A percentile compares a stretch with the other conserved stretches of the same genome.
These are phyloP conservation scores for Penicillium sp. DNA, from an alignment of 2,329 filamentous ascomycete species.

Conservation along the genomic window DNA sequence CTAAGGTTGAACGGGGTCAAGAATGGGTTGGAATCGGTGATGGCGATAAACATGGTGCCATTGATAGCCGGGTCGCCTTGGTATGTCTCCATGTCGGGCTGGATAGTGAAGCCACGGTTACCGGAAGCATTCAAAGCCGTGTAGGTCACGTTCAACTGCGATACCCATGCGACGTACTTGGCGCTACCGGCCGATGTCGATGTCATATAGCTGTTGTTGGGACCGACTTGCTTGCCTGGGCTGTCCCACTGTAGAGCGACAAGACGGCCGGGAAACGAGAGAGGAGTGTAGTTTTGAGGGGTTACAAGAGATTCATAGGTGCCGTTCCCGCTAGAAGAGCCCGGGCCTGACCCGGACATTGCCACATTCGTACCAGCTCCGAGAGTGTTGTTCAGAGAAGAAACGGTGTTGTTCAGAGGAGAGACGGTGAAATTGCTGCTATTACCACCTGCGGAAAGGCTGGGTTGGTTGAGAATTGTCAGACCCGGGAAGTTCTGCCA, in stretches of 20 bases:
- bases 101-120: conserved; percentile 62
- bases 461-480: conserved; percentile 72
- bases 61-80: conserved; percentile 68
- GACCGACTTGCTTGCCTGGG: conserved; percentile 67
- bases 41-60: conserved; percentile 73
- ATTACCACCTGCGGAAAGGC: conserved; percentile 45
- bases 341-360: conserved; percentile 44
- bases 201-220: conserved; percentile 80
- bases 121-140: conserved; percentile 56
- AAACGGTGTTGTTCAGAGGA: conserved; percentile 63
- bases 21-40: conserved; percentile 67
- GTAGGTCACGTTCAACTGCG: conserved; percentile 74
- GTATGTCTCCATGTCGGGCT: conserved; percentile 69
- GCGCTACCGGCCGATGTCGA: conserved; percentile 57
- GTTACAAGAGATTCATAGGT: conserved; percentile 64
- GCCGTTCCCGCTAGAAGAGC: conserved; percentile 57
- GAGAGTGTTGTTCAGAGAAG: conserved; percentile 62
- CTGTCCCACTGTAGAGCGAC: conserved; percentile 71
- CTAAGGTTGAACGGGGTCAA: conserved; percentile 75
- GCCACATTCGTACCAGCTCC: conserved; percentile 32
- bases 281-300: conserved; percentile 66
- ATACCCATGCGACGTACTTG: conserved; percentile 71
- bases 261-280: conserved; percentile 71
- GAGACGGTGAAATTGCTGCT: conserved; percentile 48
- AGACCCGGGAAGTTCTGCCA: conserved; percentile 84